Evolutionary conservation across 139 green algal genomes (phyloP), one percentile per base, ranked within the genome.

Genomic region (Closterium sp.): DNA sequence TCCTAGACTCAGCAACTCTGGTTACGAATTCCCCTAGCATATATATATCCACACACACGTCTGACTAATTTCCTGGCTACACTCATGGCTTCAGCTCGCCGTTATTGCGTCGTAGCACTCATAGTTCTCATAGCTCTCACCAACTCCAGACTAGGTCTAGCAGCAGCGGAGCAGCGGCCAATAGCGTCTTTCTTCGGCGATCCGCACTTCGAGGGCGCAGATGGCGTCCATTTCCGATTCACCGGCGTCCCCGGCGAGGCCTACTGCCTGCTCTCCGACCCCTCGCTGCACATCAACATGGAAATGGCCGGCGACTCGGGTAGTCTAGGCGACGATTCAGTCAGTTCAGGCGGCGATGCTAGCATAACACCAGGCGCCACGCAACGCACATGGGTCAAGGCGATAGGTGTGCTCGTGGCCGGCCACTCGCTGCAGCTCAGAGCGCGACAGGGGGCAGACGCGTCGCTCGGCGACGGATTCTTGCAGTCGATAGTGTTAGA

Each of bases 181-280:
- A 30, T 89, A 42, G 86, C 86, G 7, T 50, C 29, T 1, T 42
- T 89, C 21, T 42, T 91, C 22, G 90, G 91, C 86, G 91, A 93
- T 88, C 91, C 91, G 22, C 91, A 93, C 31, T 91, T 93, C 27
- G 19, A 88, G 19, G 91, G 86, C 27, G 70, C 30, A 9, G 31
- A 93, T 50, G 91, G 91, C 24, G 31, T 85, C 4, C 32, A 70
- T 11, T 93, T 93, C 34, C 85, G 91, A 30, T 93, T 93, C 70
- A 88, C 38, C 19, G 91, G 91, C 11, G 13, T 87, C 9, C 86
- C 91, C 1, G 91, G 88, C 31, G 9, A 31, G 22, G 11, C 22
- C 30, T 93, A 93, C 91, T 93, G 91, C 86, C 86, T 93, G n/a
- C 17, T 93, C 50, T 62, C 34, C 29, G 91, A 93, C 88, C 70